Evolutionary conservation across 2,329 filamentous ascomycete genomes (phyloP).

Genomic region (Xylaria sp.): DNA sequence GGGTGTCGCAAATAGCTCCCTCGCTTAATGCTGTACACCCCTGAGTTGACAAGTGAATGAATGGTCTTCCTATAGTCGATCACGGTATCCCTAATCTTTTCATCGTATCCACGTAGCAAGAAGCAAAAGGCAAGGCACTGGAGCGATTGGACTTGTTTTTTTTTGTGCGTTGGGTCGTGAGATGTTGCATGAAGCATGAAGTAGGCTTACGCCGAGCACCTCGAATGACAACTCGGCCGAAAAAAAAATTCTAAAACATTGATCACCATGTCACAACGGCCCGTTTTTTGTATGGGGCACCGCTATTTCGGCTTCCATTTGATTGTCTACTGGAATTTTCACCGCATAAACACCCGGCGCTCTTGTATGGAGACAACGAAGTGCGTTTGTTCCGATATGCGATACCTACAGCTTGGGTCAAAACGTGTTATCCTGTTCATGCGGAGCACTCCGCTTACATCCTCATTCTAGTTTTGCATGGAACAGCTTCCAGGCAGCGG

Average conservation of each 20-base stretch:
- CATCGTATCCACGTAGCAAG: slow-evolving; percentile 13
- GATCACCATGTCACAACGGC: slow-evolving; percentile 1
- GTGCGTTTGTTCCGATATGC: slow-evolving; percentile 10
- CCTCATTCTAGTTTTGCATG: slow-evolving; percentile 7
- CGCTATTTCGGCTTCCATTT: slow-evolving; percentile 6
- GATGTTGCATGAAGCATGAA: slow-evolving; percentile 32
- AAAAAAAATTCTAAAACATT: slow-evolving; percentile 1
- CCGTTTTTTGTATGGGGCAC: neutral
- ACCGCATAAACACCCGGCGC: slow-evolving; percentile 4
- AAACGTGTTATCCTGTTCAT: slow-evolving; percentile 19
- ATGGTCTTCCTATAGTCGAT: neutral
- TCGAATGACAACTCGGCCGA: slow-evolving; percentile 18
- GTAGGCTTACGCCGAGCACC: slow-evolving; percentile 23
- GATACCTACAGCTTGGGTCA: slow-evolving; percentile 9
- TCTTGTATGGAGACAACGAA: slow-evolving; percentile 7
- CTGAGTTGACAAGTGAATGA: slow-evolving; percentile 4
- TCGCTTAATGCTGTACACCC: neutral
- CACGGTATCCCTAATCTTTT: slow-evolving; percentile 2
- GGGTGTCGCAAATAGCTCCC: slow-evolving; percentile 2
- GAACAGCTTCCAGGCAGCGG: neutral
- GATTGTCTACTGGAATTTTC: neutral
- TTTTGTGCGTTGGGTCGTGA: slow-evolving; percentile 12
- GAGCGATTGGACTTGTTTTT: slow-evolving; percentile 3
- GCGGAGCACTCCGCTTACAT: slow-evolving; percentile 2
- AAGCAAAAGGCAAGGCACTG: neutral